Evolutionary conservation across 768 basidiomycete species (phyloP), one percentile per base, ranked within the genome.

Genomic region (Chalciporus chontae): DNA sequence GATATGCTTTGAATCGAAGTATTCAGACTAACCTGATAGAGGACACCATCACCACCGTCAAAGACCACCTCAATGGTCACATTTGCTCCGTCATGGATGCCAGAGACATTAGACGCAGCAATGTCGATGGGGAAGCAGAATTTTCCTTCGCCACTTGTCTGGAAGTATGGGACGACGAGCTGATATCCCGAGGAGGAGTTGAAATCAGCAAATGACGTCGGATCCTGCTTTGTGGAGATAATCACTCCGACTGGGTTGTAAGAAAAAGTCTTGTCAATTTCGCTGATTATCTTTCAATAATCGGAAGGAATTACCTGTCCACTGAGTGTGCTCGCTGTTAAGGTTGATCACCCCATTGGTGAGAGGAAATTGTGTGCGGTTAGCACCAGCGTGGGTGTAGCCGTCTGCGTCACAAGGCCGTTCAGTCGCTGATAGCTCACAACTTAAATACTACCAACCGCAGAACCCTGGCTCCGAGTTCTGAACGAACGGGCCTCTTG

Each of bases 61-160:
- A 69, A 91, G 24, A 79, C 55, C 19, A 90, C 59, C 67, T 87
- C 83, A 42, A 93, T 70, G 1, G 91, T 91, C 34, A 88, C 83
- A 54, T 89, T 84, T 17, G 80, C 74, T 8, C 89, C 87, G 51
- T 84, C 74, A 47, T 69, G 65, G 43, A 87, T 62, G 13, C 75
- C 77, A 29, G 69, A 64, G 24, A 88, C 69, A 29, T 72, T 71
- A 36, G 76, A 73, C 0, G 68, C 59, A 1, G 72, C 63, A 44
- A 92, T 69, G 63, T 89, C 71, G 49, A 94, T 73, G 2, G 81
- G 79, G 50, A 88, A 73, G 65, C 92, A 94, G 58, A 73, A 79
- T 2, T 58, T 50, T 13, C 91, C 90, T 58, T 81, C 80, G 17
- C 82, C 81, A 14, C 59, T 64, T 24, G 72, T 65, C 51, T 75